These are phyloP conservation scores for Viridothelium virens DNA, from an alignment of 495 filamentous ascomycete species.

Conservation along the genomic window DNA sequence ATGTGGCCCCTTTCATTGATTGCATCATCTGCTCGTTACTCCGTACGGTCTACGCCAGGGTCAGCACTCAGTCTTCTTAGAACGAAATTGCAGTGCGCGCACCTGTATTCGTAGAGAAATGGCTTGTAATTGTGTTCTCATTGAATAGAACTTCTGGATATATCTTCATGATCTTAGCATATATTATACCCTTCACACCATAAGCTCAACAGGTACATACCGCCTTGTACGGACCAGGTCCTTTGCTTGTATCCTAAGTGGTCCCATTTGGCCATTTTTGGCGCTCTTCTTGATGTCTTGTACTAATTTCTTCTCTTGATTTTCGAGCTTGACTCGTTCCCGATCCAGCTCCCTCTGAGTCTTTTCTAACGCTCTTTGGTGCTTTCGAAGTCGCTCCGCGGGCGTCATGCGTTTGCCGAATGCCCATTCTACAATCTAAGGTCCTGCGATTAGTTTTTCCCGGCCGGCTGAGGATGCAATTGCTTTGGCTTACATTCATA, in stretches of 20 bases:
- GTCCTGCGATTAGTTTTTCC: background rate
- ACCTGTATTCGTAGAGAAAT: constrained; percentile 93
- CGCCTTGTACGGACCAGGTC: constrained; percentile 87
- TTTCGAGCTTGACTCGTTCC: constrained; percentile 88
- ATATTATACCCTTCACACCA: background rate
- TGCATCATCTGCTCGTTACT: constrained; percentile 99
- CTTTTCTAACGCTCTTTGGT: constrained; percentile 92
- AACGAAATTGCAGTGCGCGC: constrained; percentile 20
- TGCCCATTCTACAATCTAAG: constrained; percentile 91
- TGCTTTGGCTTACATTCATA: constrained; percentile 56
- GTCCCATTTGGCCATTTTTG: constrained; percentile 93
- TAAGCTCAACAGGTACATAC: constrained; percentile 37
- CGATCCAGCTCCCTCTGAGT: constrained; percentile 93
- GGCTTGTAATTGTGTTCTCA: constrained; percentile 93
- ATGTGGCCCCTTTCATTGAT: constrained; percentile 95
- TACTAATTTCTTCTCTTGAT: constrained; percentile 95
- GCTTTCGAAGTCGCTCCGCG: constrained; percentile 90
- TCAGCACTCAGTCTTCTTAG: background rate
- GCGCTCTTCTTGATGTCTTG: constrained; percentile 95
- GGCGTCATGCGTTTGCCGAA: constrained; percentile 98
- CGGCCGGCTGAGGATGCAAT: constrained; percentile 25
- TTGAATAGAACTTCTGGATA: constrained; percentile 95
- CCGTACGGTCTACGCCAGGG: constrained; percentile 65
- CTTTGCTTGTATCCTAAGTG: constrained; percentile 95
- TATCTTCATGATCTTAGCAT: constrained; percentile 48